phyloP scores from a whole-genome alignment of 2,329 filamentous ascomycete species.

The Fusarium circinatum region DNA sequence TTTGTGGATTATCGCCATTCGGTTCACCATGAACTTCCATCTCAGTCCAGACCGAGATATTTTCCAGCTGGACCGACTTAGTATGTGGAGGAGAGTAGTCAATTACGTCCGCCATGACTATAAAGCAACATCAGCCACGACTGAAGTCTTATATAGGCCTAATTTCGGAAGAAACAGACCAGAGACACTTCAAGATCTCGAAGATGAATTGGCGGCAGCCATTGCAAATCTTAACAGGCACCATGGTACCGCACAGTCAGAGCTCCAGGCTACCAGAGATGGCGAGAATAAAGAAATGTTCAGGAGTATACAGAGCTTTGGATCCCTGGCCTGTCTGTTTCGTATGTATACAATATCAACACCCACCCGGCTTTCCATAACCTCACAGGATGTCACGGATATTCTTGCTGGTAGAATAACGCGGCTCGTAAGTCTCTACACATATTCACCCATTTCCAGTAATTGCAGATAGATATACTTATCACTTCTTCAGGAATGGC shows the following conservation, averaged over 20 bases:
- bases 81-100: background rate
- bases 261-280: background rate
- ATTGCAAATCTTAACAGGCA: background rate
- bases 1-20: background rate
- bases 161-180: background rate
- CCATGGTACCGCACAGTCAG: background rate
- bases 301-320: background rate
- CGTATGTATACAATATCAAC: background rate
- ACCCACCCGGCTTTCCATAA: background rate
- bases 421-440: background rate
- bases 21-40: background rate
- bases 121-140: background rate
- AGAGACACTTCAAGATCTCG: background rate
- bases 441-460: background rate
- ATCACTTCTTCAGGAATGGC: background rate
- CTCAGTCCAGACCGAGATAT: background rate
- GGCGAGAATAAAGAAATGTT: background rate
- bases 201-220: background rate
- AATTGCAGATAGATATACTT: too few relatives aligned
- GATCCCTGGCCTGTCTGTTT: background rate
- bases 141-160: background rate
- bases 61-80: background rate
- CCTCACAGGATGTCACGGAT: background rate
- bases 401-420: background rate
- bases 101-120: background rate